These are phyloP conservation scores for Solanum chacoense DNA, from an alignment of 305 asterid genomes.

Conservation along the genomic window DNA sequence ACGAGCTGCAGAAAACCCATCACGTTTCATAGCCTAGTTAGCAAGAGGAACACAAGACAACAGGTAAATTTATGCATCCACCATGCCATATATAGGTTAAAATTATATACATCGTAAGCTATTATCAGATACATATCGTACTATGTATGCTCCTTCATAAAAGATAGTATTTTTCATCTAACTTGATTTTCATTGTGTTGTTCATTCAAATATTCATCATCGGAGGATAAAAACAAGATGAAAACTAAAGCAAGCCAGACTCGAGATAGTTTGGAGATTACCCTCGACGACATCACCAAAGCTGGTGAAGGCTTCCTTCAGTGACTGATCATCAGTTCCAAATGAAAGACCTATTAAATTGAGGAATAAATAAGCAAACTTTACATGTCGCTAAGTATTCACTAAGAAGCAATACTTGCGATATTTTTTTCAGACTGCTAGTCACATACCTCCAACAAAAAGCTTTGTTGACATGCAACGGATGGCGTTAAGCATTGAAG, in stretches of 20 bases:
- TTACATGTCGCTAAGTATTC: neutral
- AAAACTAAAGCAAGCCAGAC: neutral
- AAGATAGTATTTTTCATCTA: neutral
- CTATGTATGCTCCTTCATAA: neutral
- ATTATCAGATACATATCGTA: neutral
- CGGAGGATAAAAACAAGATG: neutral
- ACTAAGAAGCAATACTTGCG: neutral
- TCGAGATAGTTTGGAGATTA: slow-evolving; percentile 13
- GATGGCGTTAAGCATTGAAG: slow-evolving; percentile 34
- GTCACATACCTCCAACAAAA: slow-evolving; percentile 56
- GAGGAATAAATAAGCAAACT: neutral
- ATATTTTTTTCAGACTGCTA: neutral
- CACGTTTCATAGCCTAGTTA: neutral
- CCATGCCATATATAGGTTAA: neutral
- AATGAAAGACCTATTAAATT: slow-evolving; percentile 53
- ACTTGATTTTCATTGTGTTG: neutral
- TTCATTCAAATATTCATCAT: neutral
- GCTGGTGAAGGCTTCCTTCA: slow-evolving; percentile 59
- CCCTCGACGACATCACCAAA: slow-evolving; percentile 80
- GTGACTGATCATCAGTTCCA: slow-evolving; percentile 47
- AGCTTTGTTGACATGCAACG: slow-evolving; percentile 77
- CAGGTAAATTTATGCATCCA: neutral
- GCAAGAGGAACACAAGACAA: neutral
- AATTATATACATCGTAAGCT: neutral
- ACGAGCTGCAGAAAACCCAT: neutral